Base-by-base conservation (phyloP, 1,284 basidiomycete genomes). In the Puccinia novopanici region DNA sequence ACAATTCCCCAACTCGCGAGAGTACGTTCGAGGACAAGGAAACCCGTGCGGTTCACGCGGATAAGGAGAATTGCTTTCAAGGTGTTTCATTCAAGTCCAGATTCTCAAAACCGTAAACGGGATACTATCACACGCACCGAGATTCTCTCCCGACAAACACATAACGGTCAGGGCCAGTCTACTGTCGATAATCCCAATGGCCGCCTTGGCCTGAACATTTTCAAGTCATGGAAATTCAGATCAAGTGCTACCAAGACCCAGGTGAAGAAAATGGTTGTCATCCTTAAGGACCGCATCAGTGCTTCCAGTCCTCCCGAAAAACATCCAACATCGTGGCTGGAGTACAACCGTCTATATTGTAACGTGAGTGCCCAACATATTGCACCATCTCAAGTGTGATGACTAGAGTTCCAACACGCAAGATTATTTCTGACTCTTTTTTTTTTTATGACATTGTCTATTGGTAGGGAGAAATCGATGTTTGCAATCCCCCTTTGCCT, bases 251-350 rank as follows among this genome's bases (percentile, higher is more conserved):
- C 9, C 22, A 54, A 68, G 34, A 57, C 79, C 3, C 22, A 75
- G 34, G 50, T 80, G 3, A 65, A 75, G 40, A 80, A 80, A 24
- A 55, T 80, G 42, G 70, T 73, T 10, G 79, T 65, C 4, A 61
- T 80, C 5, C 42, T 80, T 22, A 74, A 68, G 34, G 24, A 37
- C 40, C 71, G 79, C 12, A 63, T 84, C 27, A 82, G 74, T 52
- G 82, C 81, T 19, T 83, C 82, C 73, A 82, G 82, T 19, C 83
- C 82, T 10, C 76, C 55, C 42, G 82, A 84, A 8, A 71, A 83
- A 59, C 63, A 83, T 24, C 83, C 84, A 0, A 78, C 82, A 48
- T 82, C 83, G 10, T 84, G 83, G 84, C 80, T 75, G 8, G 84
- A 84, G 27, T 84, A 82, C 65, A 55, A 77, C 17, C 68, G 61